phyloP scores from a whole-genome alignment of 2,329 filamentous ascomycete species.

The Amphichorda felina region DNA sequence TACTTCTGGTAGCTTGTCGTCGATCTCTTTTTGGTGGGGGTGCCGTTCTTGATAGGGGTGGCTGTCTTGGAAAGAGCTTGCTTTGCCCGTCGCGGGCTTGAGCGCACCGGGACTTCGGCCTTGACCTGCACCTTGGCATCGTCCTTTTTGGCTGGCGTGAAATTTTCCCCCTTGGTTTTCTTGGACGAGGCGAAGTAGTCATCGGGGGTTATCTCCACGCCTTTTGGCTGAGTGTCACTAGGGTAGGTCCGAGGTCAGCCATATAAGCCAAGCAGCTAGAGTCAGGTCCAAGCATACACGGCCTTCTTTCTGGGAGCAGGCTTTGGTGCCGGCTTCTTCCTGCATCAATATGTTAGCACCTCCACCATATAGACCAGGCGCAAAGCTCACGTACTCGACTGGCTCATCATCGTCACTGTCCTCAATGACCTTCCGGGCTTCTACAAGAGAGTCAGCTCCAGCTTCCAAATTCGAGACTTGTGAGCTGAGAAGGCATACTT shows the following conservation, averaged over 20 bases:
- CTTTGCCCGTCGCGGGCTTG: slow-evolving; percentile 39
- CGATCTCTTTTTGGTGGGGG: slow-evolving; percentile 26
- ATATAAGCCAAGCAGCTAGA: slow-evolving; percentile 2
- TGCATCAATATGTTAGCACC: slow-evolving; percentile 5
- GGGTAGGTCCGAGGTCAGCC: slow-evolving; percentile 1
- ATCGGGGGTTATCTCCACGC: slow-evolving; percentile 40
- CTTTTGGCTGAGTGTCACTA: slow-evolving; percentile 30
- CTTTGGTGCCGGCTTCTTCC: slow-evolving; percentile 42
- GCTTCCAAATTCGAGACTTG: background rate
- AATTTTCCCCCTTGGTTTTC: slow-evolving; percentile 22
- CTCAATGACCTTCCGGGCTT: slow-evolving; percentile 59
- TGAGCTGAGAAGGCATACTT: slow-evolving; percentile 22
- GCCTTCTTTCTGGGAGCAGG: slow-evolving; percentile 41
- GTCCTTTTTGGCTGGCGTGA: slow-evolving; percentile 26
- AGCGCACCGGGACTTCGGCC: slow-evolving; percentile 33
- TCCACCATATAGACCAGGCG: background rate
- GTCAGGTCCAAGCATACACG: slow-evolving; percentile 22
- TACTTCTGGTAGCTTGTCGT: slow-evolving; percentile 27
- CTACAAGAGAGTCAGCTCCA: slow-evolving; percentile 16
- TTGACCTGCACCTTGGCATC: slow-evolving; percentile 24
- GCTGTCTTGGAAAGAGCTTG: slow-evolving; percentile 18
- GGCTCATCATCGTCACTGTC: slow-evolving; percentile 70
- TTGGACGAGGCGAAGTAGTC: slow-evolving; percentile 44
- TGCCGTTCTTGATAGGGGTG: slow-evolving; percentile 15
- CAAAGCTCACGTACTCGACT: slow-evolving; percentile 29